Evolutionary conservation across 169 alveolate species (phyloP).

Genomic region (Babesia ovata): DNA sequence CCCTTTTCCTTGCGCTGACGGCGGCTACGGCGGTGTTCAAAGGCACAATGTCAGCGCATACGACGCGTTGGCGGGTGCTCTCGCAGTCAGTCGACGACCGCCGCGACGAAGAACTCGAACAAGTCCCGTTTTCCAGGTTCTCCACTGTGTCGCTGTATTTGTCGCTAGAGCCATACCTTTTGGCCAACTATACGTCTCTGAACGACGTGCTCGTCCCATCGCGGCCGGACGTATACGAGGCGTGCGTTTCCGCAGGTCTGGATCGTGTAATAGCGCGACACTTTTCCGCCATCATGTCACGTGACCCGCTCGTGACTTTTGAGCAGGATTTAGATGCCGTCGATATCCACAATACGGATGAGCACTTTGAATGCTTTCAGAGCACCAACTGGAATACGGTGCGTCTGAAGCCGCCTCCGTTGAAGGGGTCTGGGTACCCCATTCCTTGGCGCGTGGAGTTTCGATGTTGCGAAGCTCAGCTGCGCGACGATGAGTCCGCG

Average conservation of each 20-base stretch:
- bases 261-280: constrained; percentile 90
- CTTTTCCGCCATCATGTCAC: constrained; percentile 84
- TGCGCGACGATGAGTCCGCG: constrained; percentile 93
- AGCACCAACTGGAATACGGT: constrained; percentile 96
- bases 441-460: constrained; percentile 94
- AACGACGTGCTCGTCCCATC: constrained; percentile 86
- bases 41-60: constrained; percentile 90
- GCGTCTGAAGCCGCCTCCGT: constrained; percentile 86
- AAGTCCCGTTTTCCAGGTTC: constrained; percentile 88
- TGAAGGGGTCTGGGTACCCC: constrained; percentile 39
- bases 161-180: constrained; percentile 76
- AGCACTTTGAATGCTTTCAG: constrained; percentile 92
- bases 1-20: constrained; percentile 90
- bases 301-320: constrained; percentile 94
- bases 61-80: constrained; percentile 91
- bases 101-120: constrained; percentile 86
- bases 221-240: constrained; percentile 77
- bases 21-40: constrained; percentile 91
- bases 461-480: constrained; percentile 92
- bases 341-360: constrained; percentile 66
- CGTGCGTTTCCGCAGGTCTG: constrained; percentile 75
- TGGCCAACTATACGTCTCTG: constrained; percentile 70
- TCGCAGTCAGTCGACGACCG: constrained; percentile 91
- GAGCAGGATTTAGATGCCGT: constrained; percentile 56
- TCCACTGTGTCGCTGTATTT: constrained; percentile 88